Evolutionary conservation across 306 rosid genomes (phyloP).

Genomic region (Coriaria nepalensis): DNA sequence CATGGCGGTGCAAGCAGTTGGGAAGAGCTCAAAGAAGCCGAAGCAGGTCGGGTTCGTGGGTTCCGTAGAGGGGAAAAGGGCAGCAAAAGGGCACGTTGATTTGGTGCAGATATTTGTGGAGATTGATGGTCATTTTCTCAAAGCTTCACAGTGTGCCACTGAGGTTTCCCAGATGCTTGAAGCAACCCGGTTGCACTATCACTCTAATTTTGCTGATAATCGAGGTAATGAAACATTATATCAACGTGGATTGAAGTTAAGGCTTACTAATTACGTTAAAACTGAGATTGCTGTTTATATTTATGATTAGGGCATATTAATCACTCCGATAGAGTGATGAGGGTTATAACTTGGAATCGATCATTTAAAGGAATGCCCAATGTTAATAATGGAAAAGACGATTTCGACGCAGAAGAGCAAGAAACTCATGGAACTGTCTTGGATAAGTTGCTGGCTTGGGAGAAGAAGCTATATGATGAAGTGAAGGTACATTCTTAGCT

Average conservation of each 20-base stretch:
- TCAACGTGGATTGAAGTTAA: neutral
- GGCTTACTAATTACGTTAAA: neutral
- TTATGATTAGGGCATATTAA: constrained; percentile 64
- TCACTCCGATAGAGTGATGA: constrained; percentile 91
- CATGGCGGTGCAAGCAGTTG: constrained; percentile 3
- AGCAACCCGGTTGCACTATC: constrained; percentile 83
- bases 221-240: constrained; percentile 36
- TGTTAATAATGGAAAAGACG: constrained; percentile 59
- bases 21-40: constrained; percentile 28
- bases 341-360: constrained; percentile 87
- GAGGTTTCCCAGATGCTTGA: constrained; percentile 95
- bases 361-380: constrained; percentile 53
- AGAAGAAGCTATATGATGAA: constrained; percentile 90
- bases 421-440: constrained; percentile 90
- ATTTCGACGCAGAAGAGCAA: constrained; percentile 52
- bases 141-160: constrained; percentile 81
- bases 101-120: constrained; percentile 36
- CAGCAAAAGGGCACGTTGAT: constrained; percentile 21
- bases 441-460: constrained; percentile 98
- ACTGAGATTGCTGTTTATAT: neutral
- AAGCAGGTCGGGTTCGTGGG: constrained; percentile 24
- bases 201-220: constrained; percentile 94
- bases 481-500: constrained; percentile 45
- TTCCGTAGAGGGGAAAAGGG: constrained; percentile 36
- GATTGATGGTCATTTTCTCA: constrained; percentile 73